Evolutionary conservation across 805 yeast species (phyloP).

Genomic region (Wickerhamiella dianesei): DNA sequence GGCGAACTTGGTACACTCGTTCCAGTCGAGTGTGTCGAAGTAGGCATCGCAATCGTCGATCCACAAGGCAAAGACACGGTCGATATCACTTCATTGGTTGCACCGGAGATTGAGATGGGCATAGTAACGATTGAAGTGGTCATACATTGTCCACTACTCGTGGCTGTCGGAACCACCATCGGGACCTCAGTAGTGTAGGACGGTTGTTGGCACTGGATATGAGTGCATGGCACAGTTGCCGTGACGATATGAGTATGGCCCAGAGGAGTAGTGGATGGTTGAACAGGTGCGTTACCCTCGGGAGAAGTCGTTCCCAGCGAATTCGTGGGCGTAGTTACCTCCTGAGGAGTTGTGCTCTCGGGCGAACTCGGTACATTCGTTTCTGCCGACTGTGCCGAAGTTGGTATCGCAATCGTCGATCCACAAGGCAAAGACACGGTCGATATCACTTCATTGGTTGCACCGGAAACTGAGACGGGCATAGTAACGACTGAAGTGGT

Average conservation of each 20-base stretch:
- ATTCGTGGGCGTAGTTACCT: no score
- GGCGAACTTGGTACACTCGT: no score
- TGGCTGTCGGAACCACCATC: conserved; percentile 3
- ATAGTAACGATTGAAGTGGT: conserved; percentile 1
- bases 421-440: conserved; percentile 6
- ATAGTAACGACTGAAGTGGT: conserved; percentile 1
- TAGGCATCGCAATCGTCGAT: neutral
- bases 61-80: conserved; percentile 6
- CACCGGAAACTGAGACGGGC: conserved; percentile 2
- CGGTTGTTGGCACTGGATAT: conserved; percentile 2
- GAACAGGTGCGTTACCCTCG: no score
- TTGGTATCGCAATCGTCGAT: neutral
- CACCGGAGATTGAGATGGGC: conserved; percentile 2
- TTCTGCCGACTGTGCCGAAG: no score
- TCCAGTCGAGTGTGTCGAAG: no score
- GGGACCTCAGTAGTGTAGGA: conserved; percentile 3
- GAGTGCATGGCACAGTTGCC: conserved; percentile 2
- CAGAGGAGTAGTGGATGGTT: no score
- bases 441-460: conserved; percentile 4
- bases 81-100: conserved; percentile 4
- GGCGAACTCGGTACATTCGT: no score
- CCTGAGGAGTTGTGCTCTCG: no score
- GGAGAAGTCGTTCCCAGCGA: no score
- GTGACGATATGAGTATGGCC: no score
- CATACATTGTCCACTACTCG: conserved; percentile 6